A percentile compares a stretch with the other conserved stretches of the same genome.
Evolutionary conservation across 768 basidiomycete genomes (phyloP).

Genomic region (Lactarius indigo): DNA sequence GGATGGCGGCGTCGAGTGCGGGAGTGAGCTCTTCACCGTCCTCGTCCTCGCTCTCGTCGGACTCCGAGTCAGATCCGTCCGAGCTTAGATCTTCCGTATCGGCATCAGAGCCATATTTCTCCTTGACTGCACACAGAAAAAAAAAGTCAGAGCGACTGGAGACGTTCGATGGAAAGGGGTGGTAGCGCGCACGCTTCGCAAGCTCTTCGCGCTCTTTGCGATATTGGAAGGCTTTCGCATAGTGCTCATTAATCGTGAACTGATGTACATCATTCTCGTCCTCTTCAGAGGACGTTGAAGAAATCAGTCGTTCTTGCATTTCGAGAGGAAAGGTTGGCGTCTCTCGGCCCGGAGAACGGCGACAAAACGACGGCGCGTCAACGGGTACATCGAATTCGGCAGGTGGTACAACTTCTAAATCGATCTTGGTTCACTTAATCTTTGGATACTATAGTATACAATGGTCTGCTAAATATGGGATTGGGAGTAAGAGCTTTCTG

Average conservation of each 20-base stretch:
- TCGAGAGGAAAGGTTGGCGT: not conserved
- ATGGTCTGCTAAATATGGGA: too few species aligned
- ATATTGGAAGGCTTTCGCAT: constrained; percentile 78
- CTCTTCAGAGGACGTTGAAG: constrained; percentile 16
- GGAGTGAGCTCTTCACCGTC: constrained; percentile 95
- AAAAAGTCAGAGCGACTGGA: not conserved
- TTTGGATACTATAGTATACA: too few species aligned
- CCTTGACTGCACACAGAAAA: constrained; percentile 57
- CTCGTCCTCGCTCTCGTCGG: constrained; percentile 85
- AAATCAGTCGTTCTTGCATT: constrained; percentile 21
- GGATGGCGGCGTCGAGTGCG: constrained; percentile 88
- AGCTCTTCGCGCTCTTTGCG: constrained; percentile 86
- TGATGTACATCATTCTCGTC: constrained; percentile 43
- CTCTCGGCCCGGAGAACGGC: not conserved
- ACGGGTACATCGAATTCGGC: too few species aligned
- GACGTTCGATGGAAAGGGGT: too few species aligned
- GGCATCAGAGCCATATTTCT: constrained; percentile 78
- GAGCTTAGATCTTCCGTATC: constrained; percentile 46
- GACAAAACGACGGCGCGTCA: not conserved
- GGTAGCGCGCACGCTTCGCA: constrained; percentile 57
- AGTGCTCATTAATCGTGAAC: constrained; percentile 70
- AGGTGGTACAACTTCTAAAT: too few species aligned
- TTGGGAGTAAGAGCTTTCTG: too few species aligned
- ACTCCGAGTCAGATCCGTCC: constrained; percentile 58
- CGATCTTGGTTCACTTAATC: too few species aligned